A percentile compares a stretch with the other conserved stretches of the same genome.
These are phyloP conservation scores for Lenwebbia sp. DNA, from an alignment of 345 rosid genomes.

Conservation along the genomic window DNA sequence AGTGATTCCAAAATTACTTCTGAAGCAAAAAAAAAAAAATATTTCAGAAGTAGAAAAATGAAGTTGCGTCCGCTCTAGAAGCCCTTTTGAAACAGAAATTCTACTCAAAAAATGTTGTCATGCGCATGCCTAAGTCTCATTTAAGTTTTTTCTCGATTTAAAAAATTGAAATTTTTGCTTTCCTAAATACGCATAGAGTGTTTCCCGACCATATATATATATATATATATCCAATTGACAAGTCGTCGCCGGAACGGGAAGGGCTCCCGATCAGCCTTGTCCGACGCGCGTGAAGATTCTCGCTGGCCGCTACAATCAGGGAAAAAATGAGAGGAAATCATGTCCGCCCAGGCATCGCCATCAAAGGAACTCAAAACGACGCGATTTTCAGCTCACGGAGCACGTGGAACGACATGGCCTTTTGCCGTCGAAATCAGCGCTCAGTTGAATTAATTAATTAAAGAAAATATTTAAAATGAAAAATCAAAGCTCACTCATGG, in stretches of 20 bases:
- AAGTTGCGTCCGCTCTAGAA: too few species aligned
- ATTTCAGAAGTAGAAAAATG: too few species aligned
- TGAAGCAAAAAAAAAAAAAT: too few species aligned
- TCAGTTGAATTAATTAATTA: neutral
- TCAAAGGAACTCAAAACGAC: neutral
- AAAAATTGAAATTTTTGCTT: neutral
- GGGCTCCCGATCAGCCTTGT: neutral
- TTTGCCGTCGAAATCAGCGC: neutral
- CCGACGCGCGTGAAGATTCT: neutral
- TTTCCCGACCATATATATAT: too few species aligned
- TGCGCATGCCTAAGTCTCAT: neutral
- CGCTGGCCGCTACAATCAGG: neutral
- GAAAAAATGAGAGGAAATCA: neutral
- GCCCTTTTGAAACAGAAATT: too few species aligned
- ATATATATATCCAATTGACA: too few species aligned
- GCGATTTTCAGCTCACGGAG: neutral
- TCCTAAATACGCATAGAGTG: neutral
- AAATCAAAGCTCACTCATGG: neutral
- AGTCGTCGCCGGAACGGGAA: neutral
- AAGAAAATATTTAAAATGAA: neutral
- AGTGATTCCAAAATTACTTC: too few species aligned
- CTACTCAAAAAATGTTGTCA: too few species aligned
- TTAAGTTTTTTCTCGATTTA: neutral
- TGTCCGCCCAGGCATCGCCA: constrained; percentile 2
- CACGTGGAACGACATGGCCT: constrained; percentile 6